A percentile compares a stretch with the other conserved stretches of the same genome.
Conservation (phyloP, 805 yeast species). For the Komagataella populi region DNA sequence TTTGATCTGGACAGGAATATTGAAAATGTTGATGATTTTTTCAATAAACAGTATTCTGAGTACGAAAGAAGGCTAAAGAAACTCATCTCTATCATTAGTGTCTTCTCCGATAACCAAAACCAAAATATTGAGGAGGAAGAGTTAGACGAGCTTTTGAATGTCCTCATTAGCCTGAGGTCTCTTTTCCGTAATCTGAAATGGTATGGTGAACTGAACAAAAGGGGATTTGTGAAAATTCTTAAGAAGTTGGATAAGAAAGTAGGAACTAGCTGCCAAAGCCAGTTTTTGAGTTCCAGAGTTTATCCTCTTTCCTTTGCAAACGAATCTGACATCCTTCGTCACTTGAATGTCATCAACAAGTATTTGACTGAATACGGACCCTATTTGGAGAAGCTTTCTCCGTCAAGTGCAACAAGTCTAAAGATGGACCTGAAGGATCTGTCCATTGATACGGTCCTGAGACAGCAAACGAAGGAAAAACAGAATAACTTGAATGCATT, state of each 20-base stretch:
- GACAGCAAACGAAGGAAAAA: background rate
- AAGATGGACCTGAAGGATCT: constrained; percentile 1
- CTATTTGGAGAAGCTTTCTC: constrained; percentile 9
- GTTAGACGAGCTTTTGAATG: constrained; percentile 47
- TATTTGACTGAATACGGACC: constrained; percentile 41
- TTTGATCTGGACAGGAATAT: constrained; percentile 68
- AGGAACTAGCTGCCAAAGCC: constrained; percentile 41
- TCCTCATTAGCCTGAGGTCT: constrained; percentile 63
- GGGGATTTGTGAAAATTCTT: constrained; percentile 80
- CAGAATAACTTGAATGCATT: background rate
- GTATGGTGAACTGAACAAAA: constrained; percentile 86
- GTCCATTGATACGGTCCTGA: background rate
- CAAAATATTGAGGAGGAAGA: constrained; percentile 32
- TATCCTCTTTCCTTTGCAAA: constrained; percentile 68
- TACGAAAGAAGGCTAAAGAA: constrained; percentile 56
- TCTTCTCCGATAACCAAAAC: constrained; percentile 10
- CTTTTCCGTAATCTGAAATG: constrained; percentile 77
- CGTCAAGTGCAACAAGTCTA: constrained; percentile 1
- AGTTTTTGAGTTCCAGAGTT: constrained; percentile 54
- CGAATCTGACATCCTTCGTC: constrained; percentile 42
- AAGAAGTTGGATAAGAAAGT: constrained; percentile 83
- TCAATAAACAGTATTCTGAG: constrained; percentile 57
- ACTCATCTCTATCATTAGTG: constrained; percentile 23
- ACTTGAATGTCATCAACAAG: constrained; percentile 37
- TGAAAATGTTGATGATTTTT: constrained; percentile 71